Percentiles rank a stretch among this genome's conserved stretches.
Evolutionary conservation across 78 protist species (phyloP).

Genomic region (Tieghemostelium lacteum): DNA sequence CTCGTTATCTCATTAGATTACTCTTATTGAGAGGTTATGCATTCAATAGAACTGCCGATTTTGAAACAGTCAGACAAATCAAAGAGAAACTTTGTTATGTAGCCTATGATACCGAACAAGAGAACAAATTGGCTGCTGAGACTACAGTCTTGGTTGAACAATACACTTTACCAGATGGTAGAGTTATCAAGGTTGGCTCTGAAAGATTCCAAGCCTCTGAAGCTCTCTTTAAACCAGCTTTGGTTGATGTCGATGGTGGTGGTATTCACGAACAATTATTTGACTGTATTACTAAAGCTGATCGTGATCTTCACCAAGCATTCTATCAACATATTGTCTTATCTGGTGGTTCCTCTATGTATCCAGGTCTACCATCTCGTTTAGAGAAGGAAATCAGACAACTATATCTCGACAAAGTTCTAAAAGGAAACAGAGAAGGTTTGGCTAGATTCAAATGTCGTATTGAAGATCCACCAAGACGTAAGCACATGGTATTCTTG

Average conservation of each 20-base stretch:
- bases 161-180: slow-evolving; percentile 97
- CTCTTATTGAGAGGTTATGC: slow-evolving; percentile 96
- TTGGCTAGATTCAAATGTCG: slow-evolving; percentile 91
- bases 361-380: slow-evolving; percentile 96
- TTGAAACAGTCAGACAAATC: slow-evolving; percentile 98
- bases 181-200: slow-evolving; percentile 91
- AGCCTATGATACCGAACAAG: slow-evolving; percentile 93
- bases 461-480: slow-evolving; percentile 98
- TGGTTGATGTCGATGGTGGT: slow-evolving; percentile 94
- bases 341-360: slow-evolving; percentile 96
- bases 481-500: slow-evolving; percentile 99
- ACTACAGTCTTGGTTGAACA: slow-evolving; percentile 96
- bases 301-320: slow-evolving; percentile 93
- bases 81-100: slow-evolving; percentile 99
- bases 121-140: slow-evolving; percentile 94
- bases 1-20: slow-evolving; percentile 96
- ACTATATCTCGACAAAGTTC: slow-evolving; percentile 90
- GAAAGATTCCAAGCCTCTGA: slow-evolving; percentile 99
- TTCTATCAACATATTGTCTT: slow-evolving; percentile 98
- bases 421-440: slow-evolving; percentile 88
- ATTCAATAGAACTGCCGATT: slow-evolving; percentile 98
- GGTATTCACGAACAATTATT: slow-evolving; percentile 96
- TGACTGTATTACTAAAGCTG: slow-evolving; percentile 94
- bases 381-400: slow-evolving; percentile 95
- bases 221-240: slow-evolving; percentile 97